Base-by-base conservation (phyloP, 2,329 filamentous ascomycete species). In the Leptosphaerulina australis region DNA sequence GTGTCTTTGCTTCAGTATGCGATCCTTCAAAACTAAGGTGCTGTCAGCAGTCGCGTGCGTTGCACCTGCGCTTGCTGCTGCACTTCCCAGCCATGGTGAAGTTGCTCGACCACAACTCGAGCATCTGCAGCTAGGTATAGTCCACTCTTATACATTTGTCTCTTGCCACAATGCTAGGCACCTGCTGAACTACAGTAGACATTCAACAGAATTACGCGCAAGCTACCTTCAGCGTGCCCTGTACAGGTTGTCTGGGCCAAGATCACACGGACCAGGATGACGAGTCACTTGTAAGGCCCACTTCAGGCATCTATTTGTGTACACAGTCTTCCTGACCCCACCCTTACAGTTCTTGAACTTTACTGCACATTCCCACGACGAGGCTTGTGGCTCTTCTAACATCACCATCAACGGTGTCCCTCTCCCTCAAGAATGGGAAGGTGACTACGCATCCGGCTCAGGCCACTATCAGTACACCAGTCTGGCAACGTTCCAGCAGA, bases 161-260 rank as follows among this genome's bases (percentile, higher is more conserved):
- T n/a, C 60, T 67, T 45, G 63, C 64, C 63, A 59, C 64, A 8
- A 29, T 47, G 21, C 55, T 55, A 70, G 64, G 68, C 69, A 68
- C 38, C 67, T 67, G 56, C 67, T 72, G 55, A 70, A 47, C 30
- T 8, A 31, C 21, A 46, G n/a, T 45, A 73, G 70, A 71, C 44
- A 44, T 66, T 44, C 68, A 67, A 37, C 61, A 69, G 39, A 63
- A 59, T 46, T 70, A 71, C 63, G 68, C 68, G 43, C 65, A 73
- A 67, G 74, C 74, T 50, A 75, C 69, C 39, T 77, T 78, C 68
- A 67, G 63, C 40, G 63, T 78, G 29, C 71, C 75, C 26, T 75
- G 73, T 65, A 58, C 53, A 46, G 67, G 69, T 50, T 77, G 72
- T 74, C 74, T 74, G 73, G 68, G 72, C 73, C 53, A 50, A 57